Conservation (phyloP, 164 flowering plant species). For the Liriodendron chinense region DNA sequence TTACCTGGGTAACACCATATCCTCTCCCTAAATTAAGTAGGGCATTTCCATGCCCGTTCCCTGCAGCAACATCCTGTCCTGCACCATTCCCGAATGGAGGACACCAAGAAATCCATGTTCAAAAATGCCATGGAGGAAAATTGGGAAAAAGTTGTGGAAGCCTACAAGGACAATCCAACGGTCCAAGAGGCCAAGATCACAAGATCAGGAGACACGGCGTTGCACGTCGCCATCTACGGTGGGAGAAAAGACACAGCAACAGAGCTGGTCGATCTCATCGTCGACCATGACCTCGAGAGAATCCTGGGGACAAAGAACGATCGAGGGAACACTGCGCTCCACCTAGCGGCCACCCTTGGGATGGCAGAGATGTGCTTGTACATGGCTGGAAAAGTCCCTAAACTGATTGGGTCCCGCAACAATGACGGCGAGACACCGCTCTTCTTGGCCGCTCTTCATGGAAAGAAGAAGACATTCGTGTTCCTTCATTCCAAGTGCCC, state of each 20-base stretch:
- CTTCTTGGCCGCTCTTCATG: too few species aligned
- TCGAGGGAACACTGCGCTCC: neutral
- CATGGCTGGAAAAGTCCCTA: neutral
- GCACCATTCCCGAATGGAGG: too few species aligned
- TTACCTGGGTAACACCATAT: too few species aligned
- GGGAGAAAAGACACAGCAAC: neutral
- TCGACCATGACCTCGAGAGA: neutral
- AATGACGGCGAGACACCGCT: neutral
- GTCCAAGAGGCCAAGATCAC: too few species aligned
- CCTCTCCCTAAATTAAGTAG: too few species aligned
- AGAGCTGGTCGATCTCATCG: too few species aligned
- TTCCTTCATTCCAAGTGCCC: neutral
- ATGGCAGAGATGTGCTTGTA: neutral
- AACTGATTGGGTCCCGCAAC: neutral
- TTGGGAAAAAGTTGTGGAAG: too few species aligned
- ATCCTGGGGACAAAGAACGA: neutral
- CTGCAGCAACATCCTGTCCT: too few species aligned
- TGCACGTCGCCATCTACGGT: neutral
- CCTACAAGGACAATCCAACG: too few species aligned
- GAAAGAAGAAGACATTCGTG: neutral
- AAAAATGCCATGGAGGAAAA: too few species aligned
- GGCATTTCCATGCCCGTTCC: too few species aligned
- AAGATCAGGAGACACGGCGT: neutral
- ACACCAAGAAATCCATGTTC: too few species aligned
- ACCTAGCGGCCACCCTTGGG: neutral